Conservation (phyloP, 805 yeast species). For the Hanseniaspora osmophila region DNA sequence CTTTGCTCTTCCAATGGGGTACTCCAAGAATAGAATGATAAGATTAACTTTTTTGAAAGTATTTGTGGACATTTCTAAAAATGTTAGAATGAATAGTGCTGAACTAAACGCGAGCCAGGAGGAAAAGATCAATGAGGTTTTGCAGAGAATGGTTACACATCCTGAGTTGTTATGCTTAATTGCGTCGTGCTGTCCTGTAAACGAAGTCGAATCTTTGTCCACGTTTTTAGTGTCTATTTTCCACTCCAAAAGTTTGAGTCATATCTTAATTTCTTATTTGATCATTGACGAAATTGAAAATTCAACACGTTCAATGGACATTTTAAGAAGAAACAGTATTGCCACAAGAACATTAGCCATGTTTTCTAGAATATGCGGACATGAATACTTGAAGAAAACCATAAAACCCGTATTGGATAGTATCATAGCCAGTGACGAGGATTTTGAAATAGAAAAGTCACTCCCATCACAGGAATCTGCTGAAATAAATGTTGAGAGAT, state of each 20-base stretch:
- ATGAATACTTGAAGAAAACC: conserved; percentile 37
- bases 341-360: conserved; percentile 66
- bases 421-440: conserved; percentile 34
- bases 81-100: conserved; percentile 16
- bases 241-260: conserved; percentile 28
- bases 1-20: conserved; percentile 66
- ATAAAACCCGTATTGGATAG: conserved; percentile 45
- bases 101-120: conserved; percentile 17
- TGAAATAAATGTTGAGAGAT: conserved; percentile 28
- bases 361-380: conserved; percentile 55
- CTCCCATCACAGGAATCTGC: conserved; percentile 26
- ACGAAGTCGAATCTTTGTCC: conserved; percentile 60
- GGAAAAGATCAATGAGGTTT: conserved; percentile 19
- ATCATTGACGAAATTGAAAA: conserved; percentile 47
- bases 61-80: conserved; percentile 48
- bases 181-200: conserved; percentile 48
- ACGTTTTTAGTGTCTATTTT: conserved; percentile 46
- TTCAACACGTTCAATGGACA: conserved; percentile 52
- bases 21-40: conserved; percentile 49
- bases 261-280: conserved; percentile 37
- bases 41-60: conserved; percentile 65
- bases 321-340: conserved; percentile 67
- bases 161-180: conserved; percentile 36
- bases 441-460: conserved; percentile 52
- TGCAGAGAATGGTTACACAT: conserved; percentile 21